Evolutionary conservation across 768 basidiomycete genomes (phyloP).

Genomic region (Paxillus involutus): DNA sequence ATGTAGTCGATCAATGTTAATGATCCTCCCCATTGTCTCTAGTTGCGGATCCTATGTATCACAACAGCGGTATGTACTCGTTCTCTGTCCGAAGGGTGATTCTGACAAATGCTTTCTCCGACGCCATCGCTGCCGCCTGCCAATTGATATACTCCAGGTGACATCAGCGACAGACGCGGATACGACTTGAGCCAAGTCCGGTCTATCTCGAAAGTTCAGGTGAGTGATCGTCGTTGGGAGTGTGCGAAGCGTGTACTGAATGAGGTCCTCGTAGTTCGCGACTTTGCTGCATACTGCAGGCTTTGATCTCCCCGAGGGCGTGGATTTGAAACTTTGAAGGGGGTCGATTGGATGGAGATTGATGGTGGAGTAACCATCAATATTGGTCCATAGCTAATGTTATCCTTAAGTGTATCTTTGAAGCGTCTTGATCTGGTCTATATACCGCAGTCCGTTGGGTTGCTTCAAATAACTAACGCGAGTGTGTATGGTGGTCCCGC

Average conservation of each 20-base stretch:
- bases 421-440: too few species aligned
- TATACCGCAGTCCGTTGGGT: too few species aligned
- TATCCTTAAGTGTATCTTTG: too few species aligned
- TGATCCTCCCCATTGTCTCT: conserved; percentile 4
- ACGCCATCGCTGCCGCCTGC: neutral
- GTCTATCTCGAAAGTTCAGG: conserved; percentile 87
- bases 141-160: conserved; percentile 44
- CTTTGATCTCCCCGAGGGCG: conserved; percentile 37
- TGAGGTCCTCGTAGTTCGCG: conserved; percentile 51
- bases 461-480: too few species aligned
- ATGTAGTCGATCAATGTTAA: neutral
- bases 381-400: too few species aligned
- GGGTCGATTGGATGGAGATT: too few species aligned
- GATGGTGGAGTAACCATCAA: too few species aligned
- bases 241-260: neutral
- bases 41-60: conserved; percentile 90
- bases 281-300: conserved; percentile 70
- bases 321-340: conserved; percentile 1
- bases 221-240: conserved; percentile 27
- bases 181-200: conserved; percentile 83
- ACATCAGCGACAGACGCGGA: conserved; percentile 74
- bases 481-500: too few species aligned
- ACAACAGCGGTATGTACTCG: conserved; percentile 62
- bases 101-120: neutral
- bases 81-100: neutral